A percentile compares a stretch with the other conserved stretches of the same genome.
Evolutionary conservation across 495 filamentous ascomycete genomes (phyloP).

Genomic region (Penicillium ochrochloron): DNA sequence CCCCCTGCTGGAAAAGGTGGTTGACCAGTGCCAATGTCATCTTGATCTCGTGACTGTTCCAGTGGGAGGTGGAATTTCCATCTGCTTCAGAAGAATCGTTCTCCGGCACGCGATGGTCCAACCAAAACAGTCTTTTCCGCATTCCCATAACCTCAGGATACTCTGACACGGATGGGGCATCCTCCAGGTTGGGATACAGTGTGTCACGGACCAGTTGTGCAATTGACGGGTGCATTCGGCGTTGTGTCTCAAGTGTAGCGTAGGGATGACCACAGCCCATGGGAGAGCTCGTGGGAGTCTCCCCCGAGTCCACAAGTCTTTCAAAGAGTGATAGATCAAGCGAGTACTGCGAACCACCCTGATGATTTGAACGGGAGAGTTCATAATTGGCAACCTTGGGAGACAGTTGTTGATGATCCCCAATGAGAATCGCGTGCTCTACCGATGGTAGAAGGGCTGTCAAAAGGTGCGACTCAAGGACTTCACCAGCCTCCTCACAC

Average conservation of each 20-base stretch:
- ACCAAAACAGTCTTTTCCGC: slow-evolving; percentile 68
- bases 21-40: slow-evolving; percentile 67
- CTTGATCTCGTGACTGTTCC: slow-evolving; percentile 70
- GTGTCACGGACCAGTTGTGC: background rate
- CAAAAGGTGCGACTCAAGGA: slow-evolving; percentile 58
- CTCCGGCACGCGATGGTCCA: slow-evolving; percentile 70
- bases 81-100: slow-evolving; percentile 43
- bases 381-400: slow-evolving; percentile 71
- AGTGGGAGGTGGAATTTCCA: slow-evolving; percentile 58
- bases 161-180: background rate
- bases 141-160: slow-evolving; percentile 52
- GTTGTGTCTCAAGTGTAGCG: background rate
- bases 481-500: background rate
- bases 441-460: slow-evolving; percentile 70
- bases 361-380: slow-evolving; percentile 30
- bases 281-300: background rate
- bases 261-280: background rate
- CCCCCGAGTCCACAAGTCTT: background rate
- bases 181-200: background rate
- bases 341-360: background rate
- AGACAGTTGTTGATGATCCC: slow-evolving; percentile 75
- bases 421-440: slow-evolving; percentile 76
- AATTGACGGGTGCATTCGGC: background rate
- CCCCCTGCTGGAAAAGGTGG: slow-evolving; percentile 74
- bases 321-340: background rate